Conservation (phyloP, 768 basidiomycete genomes). For the Wakefieldia striispora region DNA sequence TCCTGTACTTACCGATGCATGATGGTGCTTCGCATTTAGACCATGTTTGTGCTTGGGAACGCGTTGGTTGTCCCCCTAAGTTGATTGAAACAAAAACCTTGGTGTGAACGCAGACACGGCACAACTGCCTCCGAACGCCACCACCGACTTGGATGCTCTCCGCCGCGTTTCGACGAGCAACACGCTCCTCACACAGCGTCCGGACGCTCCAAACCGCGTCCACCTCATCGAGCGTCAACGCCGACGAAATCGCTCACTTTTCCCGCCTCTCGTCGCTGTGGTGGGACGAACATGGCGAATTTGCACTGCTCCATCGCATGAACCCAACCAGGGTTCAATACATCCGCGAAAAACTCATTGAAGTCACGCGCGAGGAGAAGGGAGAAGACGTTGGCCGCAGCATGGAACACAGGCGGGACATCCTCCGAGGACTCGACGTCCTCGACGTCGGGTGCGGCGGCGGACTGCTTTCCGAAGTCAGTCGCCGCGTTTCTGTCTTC, state of each 20-base stretch:
- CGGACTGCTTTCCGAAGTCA: conserved; percentile 86
- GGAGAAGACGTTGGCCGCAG: conserved; percentile 32
- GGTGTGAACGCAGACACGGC: too few relatives aligned
- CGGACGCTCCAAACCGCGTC: conserved; percentile 24
- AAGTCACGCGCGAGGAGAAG: conserved; percentile 56
- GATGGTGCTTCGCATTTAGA: too few relatives aligned
- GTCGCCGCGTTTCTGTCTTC: conserved; percentile 11
- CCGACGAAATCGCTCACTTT: conserved; percentile 84
- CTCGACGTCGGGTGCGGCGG: conserved; percentile 97
- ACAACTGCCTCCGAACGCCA: too few relatives aligned
- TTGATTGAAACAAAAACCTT: too few relatives aligned
- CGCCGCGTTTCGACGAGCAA: conserved; percentile 16
- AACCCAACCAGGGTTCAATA: conserved; percentile 88
- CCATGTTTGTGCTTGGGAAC: too few relatives aligned
- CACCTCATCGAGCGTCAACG: conserved; percentile 48
- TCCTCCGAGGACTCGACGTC: conserved; percentile 65
- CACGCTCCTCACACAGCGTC: conserved; percentile 3
- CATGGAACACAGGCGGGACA: conserved; percentile 29
- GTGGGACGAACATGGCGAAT: conserved; percentile 96
- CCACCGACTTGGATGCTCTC: conserved; percentile 14
- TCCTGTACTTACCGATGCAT: too few relatives aligned
- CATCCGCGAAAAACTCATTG: conserved; percentile 71
- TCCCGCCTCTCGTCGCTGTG: conserved; percentile 85
- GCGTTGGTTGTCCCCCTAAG: too few relatives aligned
- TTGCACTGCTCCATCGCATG: conserved; percentile 87